phyloP scores from a whole-genome alignment of 345 rosid species.

The Citrus maxima region DNA sequence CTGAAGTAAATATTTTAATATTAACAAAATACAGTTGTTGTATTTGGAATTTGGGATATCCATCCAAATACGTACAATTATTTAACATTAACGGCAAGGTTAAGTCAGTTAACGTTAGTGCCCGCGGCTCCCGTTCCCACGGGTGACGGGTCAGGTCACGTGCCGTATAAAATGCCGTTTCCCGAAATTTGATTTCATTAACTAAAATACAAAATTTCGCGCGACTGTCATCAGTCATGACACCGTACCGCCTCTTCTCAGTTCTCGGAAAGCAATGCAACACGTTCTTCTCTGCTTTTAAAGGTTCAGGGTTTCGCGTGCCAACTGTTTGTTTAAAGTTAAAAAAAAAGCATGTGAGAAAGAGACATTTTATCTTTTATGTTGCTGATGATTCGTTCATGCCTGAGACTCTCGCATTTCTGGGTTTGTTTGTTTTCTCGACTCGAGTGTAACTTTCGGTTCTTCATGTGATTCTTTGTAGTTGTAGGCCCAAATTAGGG shows the following conservation, averaged over 20 bases:
- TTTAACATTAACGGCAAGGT: not conserved
- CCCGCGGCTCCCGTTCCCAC: too few species aligned
- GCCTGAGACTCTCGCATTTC: not conserved
- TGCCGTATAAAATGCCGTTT: not conserved
- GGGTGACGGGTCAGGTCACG: not conserved
- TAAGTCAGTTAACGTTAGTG: not conserved
- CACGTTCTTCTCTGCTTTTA: too few species aligned
- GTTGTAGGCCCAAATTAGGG: too few species aligned
- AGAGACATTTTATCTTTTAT: not conserved
- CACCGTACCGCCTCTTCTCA: too few species aligned
- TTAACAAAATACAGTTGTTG: too few species aligned
- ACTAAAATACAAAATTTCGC: constrained; percentile 9
- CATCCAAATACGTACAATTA: not conserved
- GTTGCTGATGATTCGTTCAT: not conserved
- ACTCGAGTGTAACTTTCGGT: not conserved
- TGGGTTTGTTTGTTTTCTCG: not conserved
- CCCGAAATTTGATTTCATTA: not conserved
- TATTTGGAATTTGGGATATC: too few species aligned
- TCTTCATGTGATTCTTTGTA: too few species aligned
- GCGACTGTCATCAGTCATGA: not conserved
- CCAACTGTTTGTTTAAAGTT: not conserved
- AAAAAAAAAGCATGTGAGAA: not conserved
- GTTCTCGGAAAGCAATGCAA: too few species aligned
- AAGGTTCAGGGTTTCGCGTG: not conserved
- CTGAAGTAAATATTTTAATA: not conserved